phyloP scores from a whole-genome alignment of 2,329 filamentous ascomycete species.

The Botryotinia narcissicola region DNA sequence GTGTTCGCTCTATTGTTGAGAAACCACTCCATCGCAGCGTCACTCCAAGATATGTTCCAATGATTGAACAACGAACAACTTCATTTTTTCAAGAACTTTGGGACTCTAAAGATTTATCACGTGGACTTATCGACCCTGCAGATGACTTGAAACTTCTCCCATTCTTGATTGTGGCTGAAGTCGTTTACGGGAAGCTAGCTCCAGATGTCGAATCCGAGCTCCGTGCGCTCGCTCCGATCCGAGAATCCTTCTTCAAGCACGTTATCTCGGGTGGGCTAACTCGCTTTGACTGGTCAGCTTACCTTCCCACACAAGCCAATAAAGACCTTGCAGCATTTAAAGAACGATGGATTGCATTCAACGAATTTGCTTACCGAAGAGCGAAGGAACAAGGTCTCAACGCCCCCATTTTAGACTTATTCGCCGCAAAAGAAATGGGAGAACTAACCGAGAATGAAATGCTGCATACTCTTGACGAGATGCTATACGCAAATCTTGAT shows the following conservation, averaged over 20 bases:
- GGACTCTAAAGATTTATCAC: not conserved
- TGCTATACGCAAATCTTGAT: conserved; percentile 48
- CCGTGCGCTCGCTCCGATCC: conserved; percentile 28
- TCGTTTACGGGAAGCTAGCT: conserved; percentile 41
- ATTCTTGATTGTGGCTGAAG: conserved; percentile 42
- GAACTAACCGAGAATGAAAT: conserved; percentile 36
- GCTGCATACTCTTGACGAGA: conserved; percentile 47
- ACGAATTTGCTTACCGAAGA: conserved; percentile 31
- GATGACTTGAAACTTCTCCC: conserved; percentile 38
- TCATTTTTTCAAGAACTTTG: conserved; percentile 23
- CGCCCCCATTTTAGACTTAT: conserved; percentile 26
- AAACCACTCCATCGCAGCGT: conserved; percentile 16
- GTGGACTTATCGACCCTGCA: conserved; percentile 27
- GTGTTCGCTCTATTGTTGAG: conserved; percentile 30
- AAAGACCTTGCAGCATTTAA: conserved; percentile 37
- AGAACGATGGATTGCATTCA: conserved; percentile 39
- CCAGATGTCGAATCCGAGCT: conserved; percentile 34
- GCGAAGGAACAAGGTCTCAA: conserved; percentile 5
- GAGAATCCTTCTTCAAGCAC: conserved; percentile 39
- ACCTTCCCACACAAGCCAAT: conserved; percentile 36
- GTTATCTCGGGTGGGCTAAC: conserved; percentile 41
- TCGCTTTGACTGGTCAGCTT: conserved; percentile 34
- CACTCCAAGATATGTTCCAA: conserved; percentile 9
- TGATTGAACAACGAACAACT: conserved; percentile 13
- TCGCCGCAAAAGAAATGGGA: conserved; percentile 25